Base-by-base conservation (phyloP, 2,329 filamentous ascomycete genomes). In the Beauveria brongniartii region DNA sequence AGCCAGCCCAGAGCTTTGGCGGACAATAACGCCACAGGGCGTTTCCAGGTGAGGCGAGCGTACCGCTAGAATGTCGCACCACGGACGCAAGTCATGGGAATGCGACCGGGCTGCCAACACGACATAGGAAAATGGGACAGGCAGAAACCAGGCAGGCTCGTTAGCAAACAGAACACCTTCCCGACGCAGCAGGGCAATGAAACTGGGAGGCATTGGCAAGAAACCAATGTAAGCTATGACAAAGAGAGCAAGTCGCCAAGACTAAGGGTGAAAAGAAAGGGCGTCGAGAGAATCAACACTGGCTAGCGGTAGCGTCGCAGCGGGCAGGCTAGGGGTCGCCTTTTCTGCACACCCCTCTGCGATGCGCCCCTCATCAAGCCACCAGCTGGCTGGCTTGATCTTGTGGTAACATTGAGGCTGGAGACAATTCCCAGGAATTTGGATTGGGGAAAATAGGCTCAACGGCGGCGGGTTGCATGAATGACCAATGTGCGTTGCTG, bases 401-500 rank as follows among this genome's bases (percentile, higher is more conserved):
- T 54, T 61, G 58, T 55, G 58, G 58, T 61, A 44, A 48, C 58
- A 61, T 61, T 61, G 58, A 55, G 58, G 58, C 58, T 61, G 58
- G 58, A 55, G 58, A 61, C 58, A 44, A 50, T 60, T 61, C 58
- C 58, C 58, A 61, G 58, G 53, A 61, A 43, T 50, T 61, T 55
- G 58, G 58, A 50, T 40, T 48, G 28, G 43, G 58, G 40, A 61
- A 48, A 40, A 22, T 40, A 50, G 20, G n/a, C 44, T 7, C 34
- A 57, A 56, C 52, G 53, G 46, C 52, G 34, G 28, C 34, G 52
- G 41, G 28, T 61, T 50, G 43, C 26, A 50, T 24, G 51, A 34
- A 16, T 28, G 26, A 34, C 26, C 26, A 52, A 44, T 12, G 40
- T 18, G 2, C 44, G 46, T 43, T 59, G 46, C 55, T 24, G 55